Evolutionary conservation across 73 alveolate genomes (phyloP).

Genomic region (Paramecium sonneborni): DNA sequence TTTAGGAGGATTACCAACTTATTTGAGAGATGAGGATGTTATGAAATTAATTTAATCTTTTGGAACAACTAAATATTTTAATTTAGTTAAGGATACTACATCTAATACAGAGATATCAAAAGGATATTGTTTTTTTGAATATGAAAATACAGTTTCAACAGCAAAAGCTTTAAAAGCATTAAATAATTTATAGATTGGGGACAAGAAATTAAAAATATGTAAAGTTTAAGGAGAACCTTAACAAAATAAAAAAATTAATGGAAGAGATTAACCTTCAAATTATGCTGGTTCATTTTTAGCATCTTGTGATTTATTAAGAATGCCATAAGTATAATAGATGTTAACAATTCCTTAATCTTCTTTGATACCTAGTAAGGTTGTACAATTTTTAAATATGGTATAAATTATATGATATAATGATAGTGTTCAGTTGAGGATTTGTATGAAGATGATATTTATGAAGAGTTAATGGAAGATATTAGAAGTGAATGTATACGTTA

Average conservation of each 20-base stretch:
- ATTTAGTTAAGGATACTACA: slow-evolving; percentile 81
- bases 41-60: slow-evolving; percentile 86
- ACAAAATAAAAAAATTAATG: slow-evolving; percentile 77
- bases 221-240: slow-evolving; percentile 70
- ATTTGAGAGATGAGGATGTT: slow-evolving; percentile 86
- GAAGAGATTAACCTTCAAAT: slow-evolving; percentile 63
- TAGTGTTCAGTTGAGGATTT: slow-evolving; percentile 84
- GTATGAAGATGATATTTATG: slow-evolving; percentile 84
- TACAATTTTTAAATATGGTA: slow-evolving; percentile 82
- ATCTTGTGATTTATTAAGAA: slow-evolving; percentile 59
- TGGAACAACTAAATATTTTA: slow-evolving; percentile 91
- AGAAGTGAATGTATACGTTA: slow-evolving; percentile 80
- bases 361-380: slow-evolving; percentile 92
- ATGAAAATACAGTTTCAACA: slow-evolving; percentile 82
- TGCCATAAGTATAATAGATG: slow-evolving; percentile 39
- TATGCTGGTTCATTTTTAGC: slow-evolving; percentile 67
- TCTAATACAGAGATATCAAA: slow-evolving; percentile 80
- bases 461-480: slow-evolving; percentile 86
- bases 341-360: slow-evolving; percentile 87
- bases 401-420: slow-evolving; percentile 47
- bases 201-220: slow-evolving; percentile 87
- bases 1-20: slow-evolving; percentile 91
- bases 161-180: slow-evolving; percentile 93
- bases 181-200: slow-evolving; percentile 87
- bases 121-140: slow-evolving; percentile 95